Evolutionary conservation across 345 rosid species (phyloP).

Genomic region (Anastatica hierochuntica): DNA sequence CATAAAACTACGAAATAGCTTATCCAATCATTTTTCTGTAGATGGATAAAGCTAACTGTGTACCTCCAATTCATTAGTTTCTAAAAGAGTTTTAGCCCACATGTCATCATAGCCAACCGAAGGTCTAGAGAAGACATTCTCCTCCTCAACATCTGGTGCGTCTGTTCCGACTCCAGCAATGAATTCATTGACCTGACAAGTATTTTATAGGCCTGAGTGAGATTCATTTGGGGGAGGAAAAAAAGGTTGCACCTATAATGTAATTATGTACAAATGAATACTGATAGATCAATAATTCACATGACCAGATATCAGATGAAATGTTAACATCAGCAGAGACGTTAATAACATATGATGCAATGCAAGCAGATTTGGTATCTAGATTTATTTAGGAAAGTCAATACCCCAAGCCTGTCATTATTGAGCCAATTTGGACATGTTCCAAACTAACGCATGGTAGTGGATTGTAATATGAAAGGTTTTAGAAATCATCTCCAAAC

Average conservation of each 20-base stretch:
- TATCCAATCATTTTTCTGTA: neutral
- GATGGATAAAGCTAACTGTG: neutral
- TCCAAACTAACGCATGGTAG: conserved; percentile 12
- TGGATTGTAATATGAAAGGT: neutral
- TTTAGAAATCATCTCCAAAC: neutral
- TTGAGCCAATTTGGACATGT: conserved; percentile 1
- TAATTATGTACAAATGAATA: neutral
- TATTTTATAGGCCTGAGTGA: conserved; percentile 14
- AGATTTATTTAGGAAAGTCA: neutral
- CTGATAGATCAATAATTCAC: neutral
- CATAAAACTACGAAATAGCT: conserved; percentile 1
- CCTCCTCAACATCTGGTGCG: conserved; percentile 99
- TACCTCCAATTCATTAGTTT: conserved; percentile 79
- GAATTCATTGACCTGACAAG: conserved; percentile 82
- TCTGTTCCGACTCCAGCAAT: conserved; percentile 96
- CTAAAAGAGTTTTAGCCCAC: conserved; percentile 98
- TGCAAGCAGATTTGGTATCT: neutral
- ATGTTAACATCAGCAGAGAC: neutral
- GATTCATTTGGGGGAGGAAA: conserved; percentile 3
- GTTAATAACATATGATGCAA: conserved; percentile 3
- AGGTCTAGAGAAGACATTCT: conserved; percentile 71
- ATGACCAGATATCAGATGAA: neutral
- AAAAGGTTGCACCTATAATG: too few relatives aligned
- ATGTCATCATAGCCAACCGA: conserved; percentile 97
- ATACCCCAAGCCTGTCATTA: neutral